Percentiles rank a stretch among this genome's conserved stretches.
These are phyloP conservation scores for Penicillium angulare DNA, from an alignment of 495 filamentous ascomycete species.

Conservation along the genomic window DNA sequence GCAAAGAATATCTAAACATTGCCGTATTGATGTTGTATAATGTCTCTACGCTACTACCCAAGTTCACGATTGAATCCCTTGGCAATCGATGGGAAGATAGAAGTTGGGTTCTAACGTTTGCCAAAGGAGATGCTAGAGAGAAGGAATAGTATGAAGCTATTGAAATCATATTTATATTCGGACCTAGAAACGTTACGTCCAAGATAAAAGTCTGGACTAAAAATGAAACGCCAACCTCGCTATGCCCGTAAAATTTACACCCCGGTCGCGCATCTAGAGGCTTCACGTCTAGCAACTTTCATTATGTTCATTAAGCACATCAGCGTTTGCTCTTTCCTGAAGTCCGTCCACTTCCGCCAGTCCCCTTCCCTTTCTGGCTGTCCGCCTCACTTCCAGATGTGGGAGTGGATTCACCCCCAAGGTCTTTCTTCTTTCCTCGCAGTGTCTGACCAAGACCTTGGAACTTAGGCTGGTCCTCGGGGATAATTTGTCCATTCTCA, in stretches of 20 bases:
- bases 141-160: not conserved
- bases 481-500: constrained; percentile 58
- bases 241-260: constrained; percentile 21
- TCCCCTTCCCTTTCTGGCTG: constrained; percentile 26
- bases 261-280: constrained; percentile 13
- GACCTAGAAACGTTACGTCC: too few species aligned
- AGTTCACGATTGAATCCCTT: too few species aligned
- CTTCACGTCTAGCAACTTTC: constrained; percentile 9
- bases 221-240: constrained; percentile 17
- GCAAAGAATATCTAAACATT: too few species aligned
- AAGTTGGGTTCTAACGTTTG: too few species aligned
- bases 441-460: constrained; percentile 88
- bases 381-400: constrained; percentile 35
- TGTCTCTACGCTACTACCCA: too few species aligned
- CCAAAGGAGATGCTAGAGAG: not conserved
- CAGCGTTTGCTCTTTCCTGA: constrained; percentile 20
- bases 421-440: constrained; percentile 59
- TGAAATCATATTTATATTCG: not conserved
- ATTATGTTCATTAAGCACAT: constrained; percentile 3
- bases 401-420: constrained; percentile 35
- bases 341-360: constrained; percentile 17
- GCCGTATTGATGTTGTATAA: too few species aligned
- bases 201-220: not conserved
- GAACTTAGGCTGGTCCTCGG: constrained; percentile 73
- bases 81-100: too few species aligned